Percentiles rank a stretch among this genome's conserved stretches.
Evolutionary conservation across 1,139 yeast species (phyloP).

Genomic region (Lodderomyces theae): DNA sequence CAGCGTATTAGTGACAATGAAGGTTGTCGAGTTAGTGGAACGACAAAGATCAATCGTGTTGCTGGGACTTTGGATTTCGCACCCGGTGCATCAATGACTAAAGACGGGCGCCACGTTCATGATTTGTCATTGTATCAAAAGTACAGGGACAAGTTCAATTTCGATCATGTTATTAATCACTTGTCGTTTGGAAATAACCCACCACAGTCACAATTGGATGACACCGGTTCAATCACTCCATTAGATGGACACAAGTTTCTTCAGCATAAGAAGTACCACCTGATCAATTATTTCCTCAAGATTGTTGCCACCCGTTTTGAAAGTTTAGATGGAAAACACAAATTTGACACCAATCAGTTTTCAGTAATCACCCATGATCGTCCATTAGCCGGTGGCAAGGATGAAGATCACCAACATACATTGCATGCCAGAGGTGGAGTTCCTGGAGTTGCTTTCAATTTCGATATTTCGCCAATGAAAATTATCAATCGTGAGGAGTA

Average conservation of each 20-base stretch:
- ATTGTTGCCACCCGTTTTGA: slow-evolving; percentile 90
- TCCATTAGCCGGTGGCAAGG: slow-evolving; percentile 81
- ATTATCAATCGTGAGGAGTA: slow-evolving; percentile 82
- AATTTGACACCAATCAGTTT: slow-evolving; percentile 85
- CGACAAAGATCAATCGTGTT: slow-evolving; percentile 76
- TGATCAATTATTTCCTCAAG: slow-evolving; percentile 76
- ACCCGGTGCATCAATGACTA: slow-evolving; percentile 73
- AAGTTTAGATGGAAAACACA: slow-evolving; percentile 46
- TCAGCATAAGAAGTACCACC: slow-evolving; percentile 55
- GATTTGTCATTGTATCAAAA: slow-evolving; percentile 72
- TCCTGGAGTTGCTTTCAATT: slow-evolving; percentile 84
- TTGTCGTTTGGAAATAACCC: slow-evolving; percentile 65
- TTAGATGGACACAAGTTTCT: slow-evolving; percentile 54
- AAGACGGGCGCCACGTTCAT: slow-evolving; percentile 67
- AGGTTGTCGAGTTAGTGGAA: slow-evolving; percentile 86
- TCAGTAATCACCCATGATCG: slow-evolving; percentile 89
- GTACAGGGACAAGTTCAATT: slow-evolving; percentile 54
- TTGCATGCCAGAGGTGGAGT: slow-evolving; percentile 82
- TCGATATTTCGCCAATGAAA: slow-evolving; percentile 91
- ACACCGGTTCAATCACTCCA: slow-evolving; percentile 57
- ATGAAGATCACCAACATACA: slow-evolving; percentile 87
- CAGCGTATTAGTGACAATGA: slow-evolving; percentile 56
- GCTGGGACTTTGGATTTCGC: slow-evolving; percentile 94
- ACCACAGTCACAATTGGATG: slow-evolving; percentile 31
- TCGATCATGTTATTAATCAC: slow-evolving; percentile 74